These are phyloP conservation scores for Camelina laxa DNA, from an alignment of 345 rosid genomes.

Conservation along the genomic window DNA sequence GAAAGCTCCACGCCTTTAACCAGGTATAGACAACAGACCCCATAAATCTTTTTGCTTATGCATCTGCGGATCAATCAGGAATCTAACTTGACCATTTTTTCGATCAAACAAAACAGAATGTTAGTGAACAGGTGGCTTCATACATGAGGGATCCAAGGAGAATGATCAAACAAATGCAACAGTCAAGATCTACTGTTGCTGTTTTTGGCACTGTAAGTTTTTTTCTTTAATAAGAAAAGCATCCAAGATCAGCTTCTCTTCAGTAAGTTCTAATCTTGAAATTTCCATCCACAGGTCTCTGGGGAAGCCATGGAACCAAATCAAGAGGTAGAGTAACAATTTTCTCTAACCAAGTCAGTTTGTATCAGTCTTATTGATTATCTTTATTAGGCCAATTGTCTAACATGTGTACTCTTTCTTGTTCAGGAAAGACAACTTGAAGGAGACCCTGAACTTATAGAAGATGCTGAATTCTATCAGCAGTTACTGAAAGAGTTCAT, in stretches of 20 bases:
- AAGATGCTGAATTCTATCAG: slow-evolving; percentile 88
- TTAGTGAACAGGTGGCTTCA: slow-evolving; percentile 85
- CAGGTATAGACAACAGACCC: slow-evolving; percentile 59
- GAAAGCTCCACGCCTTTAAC: slow-evolving; percentile 89
- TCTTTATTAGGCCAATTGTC: neutral
- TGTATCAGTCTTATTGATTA: neutral
- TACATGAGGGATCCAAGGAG: slow-evolving; percentile 95
- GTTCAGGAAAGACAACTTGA: slow-evolving; percentile 59
- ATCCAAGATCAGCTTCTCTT: slow-evolving; percentile 1
- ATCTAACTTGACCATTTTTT: slow-evolving; percentile 28
- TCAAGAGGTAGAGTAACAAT: slow-evolving; percentile 53
- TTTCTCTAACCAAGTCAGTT: slow-evolving; percentile 36
- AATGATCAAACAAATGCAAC: slow-evolving; percentile 97
- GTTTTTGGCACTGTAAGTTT: slow-evolving; percentile 77
- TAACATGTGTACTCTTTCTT: neutral
- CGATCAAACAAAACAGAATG: slow-evolving; percentile 53
- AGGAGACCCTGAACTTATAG: slow-evolving; percentile 88
- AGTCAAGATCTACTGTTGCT: slow-evolving; percentile 63
- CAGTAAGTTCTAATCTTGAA: slow-evolving; percentile 32
- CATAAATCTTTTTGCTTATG: neutral
- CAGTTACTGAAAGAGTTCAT: slow-evolving; percentile 83
- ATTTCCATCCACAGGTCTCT: slow-evolving; percentile 44
- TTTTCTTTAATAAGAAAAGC: neutral
- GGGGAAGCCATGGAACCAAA: slow-evolving; percentile 36
- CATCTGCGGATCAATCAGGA: neutral